A percentile compares a stretch with the other conserved stretches of the same genome.
Evolutionary conservation across 805 yeast genomes (phyloP).

Genomic region (Candida golubevii): DNA sequence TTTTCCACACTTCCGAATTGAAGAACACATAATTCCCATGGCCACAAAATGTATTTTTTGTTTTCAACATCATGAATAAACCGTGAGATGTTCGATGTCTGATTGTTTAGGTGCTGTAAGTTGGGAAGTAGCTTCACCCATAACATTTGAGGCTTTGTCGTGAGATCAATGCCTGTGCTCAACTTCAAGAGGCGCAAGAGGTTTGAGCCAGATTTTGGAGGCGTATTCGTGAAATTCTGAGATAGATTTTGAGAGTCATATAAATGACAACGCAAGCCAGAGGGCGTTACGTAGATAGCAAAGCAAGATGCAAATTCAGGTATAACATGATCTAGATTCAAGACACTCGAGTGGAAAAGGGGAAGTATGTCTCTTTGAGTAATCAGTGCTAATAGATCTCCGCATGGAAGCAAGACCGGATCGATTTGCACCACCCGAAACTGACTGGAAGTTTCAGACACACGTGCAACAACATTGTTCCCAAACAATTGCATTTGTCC

Average conservation of each 20-base stretch:
- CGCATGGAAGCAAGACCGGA: slow-evolving; percentile 34
- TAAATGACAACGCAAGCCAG: slow-evolving; percentile 41
- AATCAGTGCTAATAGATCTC: slow-evolving; percentile 34
- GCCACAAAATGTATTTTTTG: slow-evolving; percentile 66
- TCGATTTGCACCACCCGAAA: slow-evolving; percentile 31
- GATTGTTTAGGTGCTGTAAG: slow-evolving; percentile 61
- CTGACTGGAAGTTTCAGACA: slow-evolving; percentile 7
- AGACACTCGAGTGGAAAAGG: slow-evolving; percentile 25
- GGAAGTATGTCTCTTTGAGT: slow-evolving; percentile 21
- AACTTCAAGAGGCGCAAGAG: slow-evolving; percentile 30
- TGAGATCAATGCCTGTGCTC: slow-evolving; percentile 29
- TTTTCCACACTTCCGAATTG: slow-evolving; percentile 40
- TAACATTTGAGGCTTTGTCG: slow-evolving; percentile 23
- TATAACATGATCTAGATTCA: slow-evolving; percentile 14
- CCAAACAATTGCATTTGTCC: slow-evolving; percentile 33
- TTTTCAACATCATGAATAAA: slow-evolving; percentile 52
- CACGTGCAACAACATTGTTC: slow-evolving; percentile 23
- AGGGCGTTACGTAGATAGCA: slow-evolving; percentile 38
- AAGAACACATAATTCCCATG: slow-evolving; percentile 57
- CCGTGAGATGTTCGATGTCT: slow-evolving; percentile 57
- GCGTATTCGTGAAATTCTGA: slow-evolving; percentile 23
- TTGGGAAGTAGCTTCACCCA: slow-evolving; percentile 74
- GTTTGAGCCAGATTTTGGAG: slow-evolving; percentile 23
- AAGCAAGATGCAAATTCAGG: slow-evolving; percentile 20
- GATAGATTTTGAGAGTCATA: slow-evolving; percentile 25